Conservation (phyloP, 495 filamentous ascomycete species). For the Viridothelium virens region DNA sequence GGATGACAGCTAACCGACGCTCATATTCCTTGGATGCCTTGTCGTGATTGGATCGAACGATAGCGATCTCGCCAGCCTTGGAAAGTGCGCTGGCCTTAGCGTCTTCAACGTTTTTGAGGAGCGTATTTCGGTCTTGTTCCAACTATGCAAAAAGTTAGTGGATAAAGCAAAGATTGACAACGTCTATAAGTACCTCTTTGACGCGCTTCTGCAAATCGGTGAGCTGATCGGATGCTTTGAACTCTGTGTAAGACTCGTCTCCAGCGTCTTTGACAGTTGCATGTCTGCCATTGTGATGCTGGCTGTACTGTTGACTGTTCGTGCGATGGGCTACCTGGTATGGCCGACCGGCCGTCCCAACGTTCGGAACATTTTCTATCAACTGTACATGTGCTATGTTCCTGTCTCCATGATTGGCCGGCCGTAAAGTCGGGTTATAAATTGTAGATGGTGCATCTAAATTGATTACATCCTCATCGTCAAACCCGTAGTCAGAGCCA, state of each 20-base stretch:
- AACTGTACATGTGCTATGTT: neutral
- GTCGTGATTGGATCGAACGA: conserved; percentile 55
- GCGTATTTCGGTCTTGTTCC: conserved; percentile 44
- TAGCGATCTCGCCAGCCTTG: conserved; percentile 60
- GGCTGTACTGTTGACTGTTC: neutral
- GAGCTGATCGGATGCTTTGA: neutral
- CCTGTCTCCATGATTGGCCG: neutral
- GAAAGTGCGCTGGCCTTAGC: conserved; percentile 45
- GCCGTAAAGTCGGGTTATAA: conserved; percentile 46
- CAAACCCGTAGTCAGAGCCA: conserved; percentile 36
- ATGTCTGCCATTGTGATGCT: neutral
- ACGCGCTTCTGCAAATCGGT: conserved; percentile 21
- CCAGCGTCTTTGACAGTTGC: neutral
- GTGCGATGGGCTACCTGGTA: neutral
- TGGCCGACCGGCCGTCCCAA: neutral
- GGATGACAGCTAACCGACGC: conserved; percentile 42
- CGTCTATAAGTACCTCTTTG: neutral
- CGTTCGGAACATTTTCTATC: neutral
- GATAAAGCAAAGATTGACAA: conserved; percentile 14
- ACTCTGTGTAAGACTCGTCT: neutral
- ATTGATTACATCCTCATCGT: conserved; percentile 37
- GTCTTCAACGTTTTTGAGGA: conserved; percentile 42
- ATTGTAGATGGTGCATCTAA: conserved; percentile 30
- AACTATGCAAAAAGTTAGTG: conserved; percentile 36
- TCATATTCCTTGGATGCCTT: conserved; percentile 52